phyloP scores from a whole-genome alignment of 129 eudicot species.

The Artemisia annua region DNA sequence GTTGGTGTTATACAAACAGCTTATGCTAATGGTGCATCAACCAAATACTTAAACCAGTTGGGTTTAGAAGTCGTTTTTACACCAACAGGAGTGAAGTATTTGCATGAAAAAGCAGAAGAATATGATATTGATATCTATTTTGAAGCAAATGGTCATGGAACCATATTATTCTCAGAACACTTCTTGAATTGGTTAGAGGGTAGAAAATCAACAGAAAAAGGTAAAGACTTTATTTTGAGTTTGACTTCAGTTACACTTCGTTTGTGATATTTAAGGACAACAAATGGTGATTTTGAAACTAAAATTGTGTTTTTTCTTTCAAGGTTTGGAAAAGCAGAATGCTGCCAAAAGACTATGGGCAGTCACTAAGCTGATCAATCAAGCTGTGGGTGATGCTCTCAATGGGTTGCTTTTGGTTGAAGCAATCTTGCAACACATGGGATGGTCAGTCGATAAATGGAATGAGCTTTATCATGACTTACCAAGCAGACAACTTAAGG shows the following conservation, averaged over 20 bases:
- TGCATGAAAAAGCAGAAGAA: conserved; percentile 84
- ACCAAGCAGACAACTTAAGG: conserved; percentile 97
- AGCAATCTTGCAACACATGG: conserved; percentile 69
- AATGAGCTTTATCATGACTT: conserved; percentile 68
- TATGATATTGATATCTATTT: conserved; percentile 86
- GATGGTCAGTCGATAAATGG: conserved; percentile 78
- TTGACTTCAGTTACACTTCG: not conserved
- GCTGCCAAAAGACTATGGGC: conserved; percentile 80
- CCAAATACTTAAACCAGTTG: conserved; percentile 59
- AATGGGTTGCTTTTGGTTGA: conserved; percentile 85
- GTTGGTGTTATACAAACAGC: conserved; percentile 91
- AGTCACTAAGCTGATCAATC: conserved; percentile 72
- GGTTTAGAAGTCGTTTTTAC: conserved; percentile 76
- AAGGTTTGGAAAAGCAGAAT: conserved; percentile 65
- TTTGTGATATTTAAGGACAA: conserved; percentile 6
- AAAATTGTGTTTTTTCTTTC: conserved; percentile 9
- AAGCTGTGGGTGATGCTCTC: conserved; percentile 86
- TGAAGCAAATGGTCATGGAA: conserved; percentile 98
- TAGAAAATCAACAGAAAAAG: conserved; percentile 44
- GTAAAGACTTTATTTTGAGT: conserved; percentile 31
- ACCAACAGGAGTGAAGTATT: conserved; percentile 89
- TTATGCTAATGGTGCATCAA: conserved; percentile 95
- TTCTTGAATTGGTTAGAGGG: conserved; percentile 57
- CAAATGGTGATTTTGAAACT: conserved; percentile 11
- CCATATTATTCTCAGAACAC: conserved; percentile 69